Evolutionary conservation across 371 early-diverging fungal genomes (phyloP), one percentile per base, ranked within the genome.

Genomic region (Mucor piriformis): DNA sequence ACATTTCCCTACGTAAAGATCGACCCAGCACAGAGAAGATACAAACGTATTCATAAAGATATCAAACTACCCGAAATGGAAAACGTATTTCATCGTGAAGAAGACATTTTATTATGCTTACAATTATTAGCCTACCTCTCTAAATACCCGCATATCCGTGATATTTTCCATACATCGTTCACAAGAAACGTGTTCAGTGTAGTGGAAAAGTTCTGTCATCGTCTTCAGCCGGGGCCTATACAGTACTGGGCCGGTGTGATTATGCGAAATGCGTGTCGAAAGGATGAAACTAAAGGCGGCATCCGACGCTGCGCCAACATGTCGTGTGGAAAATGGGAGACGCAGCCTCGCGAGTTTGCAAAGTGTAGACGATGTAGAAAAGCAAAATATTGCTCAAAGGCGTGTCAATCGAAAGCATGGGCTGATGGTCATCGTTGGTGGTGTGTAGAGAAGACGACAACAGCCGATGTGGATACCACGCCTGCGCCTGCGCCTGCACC

Each of bases 51-150:
- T 34, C 63, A 64, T 35, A 55, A 66, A 47, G 72, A 67, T 42
- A 23, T 56, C 3, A 49, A 63, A 15, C 34, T 24, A n/a, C 55
- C 69, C 18, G 54, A 34, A 6, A 57, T 66, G 33, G 83, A 86
- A 35, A 64, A 73, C 16, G 46, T 71, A n/a, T 88, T 88, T 67
- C 90, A 85, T 55, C 85, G 92, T 29, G 89, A 88, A 64, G 92
- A 92, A 65, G 92, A 95, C 57, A 87, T 95, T 20, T 78, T 93
- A n/a, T 77, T 92, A 34, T 87, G 92, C 1, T 73, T 92, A 57
- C 93, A 94, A 72, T 76, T 96, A 20, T 78, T 94, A 10, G 95
- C 94, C 33, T 92, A 91, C 63, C 79, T 95, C 12, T 88, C 89
- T 47, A 96, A 96, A 72, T 90, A 93, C 72, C 85, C 89, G 27